phyloP scores from a whole-genome alignment of 495 filamentous ascomycete genomes.

The Penicillium bialowiezense region DNA sequence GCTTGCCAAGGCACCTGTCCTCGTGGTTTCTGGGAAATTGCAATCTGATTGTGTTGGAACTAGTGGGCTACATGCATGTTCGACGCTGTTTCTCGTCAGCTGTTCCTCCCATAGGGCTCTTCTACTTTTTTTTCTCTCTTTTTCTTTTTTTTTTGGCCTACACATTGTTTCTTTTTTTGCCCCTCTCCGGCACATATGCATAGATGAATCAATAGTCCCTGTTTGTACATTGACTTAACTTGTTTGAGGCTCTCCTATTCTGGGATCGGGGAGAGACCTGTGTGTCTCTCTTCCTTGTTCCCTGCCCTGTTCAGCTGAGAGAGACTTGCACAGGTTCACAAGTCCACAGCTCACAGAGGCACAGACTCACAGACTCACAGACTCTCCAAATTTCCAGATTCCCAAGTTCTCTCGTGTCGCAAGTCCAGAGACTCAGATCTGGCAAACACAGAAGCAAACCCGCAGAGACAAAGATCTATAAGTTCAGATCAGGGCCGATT shows the following conservation, averaged over 20 bases:
- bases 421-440: too few species aligned
- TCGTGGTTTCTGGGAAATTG: background rate
- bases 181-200: background rate
- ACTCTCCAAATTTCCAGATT: too few species aligned
- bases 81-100: background rate
- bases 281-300: background rate
- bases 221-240: background rate
- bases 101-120: background rate
- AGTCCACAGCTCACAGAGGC: too few species aligned
- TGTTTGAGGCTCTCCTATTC: background rate
- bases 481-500: background rate
- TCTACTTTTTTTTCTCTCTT: background rate
- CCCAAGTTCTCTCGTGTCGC: too few species aligned
- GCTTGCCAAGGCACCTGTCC: background rate
- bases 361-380: too few species aligned
- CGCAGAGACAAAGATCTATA: background rate
- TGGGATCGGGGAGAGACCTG: background rate
- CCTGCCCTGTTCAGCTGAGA: constrained; percentile 2
- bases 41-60: background rate
- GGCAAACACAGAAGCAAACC: too few species aligned
- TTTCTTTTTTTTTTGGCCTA: too few species aligned
- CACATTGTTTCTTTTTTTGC: background rate
- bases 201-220: constrained; percentile 1
- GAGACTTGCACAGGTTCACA: background rate
- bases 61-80: background rate